A percentile compares a stretch with the other conserved stretches of the same genome.
These are phyloP conservation scores for Parascedosporium putredinis DNA, from an alignment of 2,329 filamentous ascomycete species.

Conservation along the genomic window DNA sequence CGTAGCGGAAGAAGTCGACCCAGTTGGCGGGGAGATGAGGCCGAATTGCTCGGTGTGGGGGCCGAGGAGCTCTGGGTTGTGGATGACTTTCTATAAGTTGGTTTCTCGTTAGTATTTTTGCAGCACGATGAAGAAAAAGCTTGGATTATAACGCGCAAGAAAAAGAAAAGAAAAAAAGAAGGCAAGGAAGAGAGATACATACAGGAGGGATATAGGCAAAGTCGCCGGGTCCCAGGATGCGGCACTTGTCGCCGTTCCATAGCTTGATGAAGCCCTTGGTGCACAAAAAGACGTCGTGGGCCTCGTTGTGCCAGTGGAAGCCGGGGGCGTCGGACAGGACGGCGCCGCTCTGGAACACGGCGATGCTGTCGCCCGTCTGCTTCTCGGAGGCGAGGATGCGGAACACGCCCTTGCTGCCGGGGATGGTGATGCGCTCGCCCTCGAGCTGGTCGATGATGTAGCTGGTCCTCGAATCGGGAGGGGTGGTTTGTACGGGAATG, in stretches of 20 bases:
- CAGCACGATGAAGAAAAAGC: too few species aligned
- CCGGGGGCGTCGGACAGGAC: constrained; percentile 35
- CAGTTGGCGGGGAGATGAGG: constrained; percentile 45
- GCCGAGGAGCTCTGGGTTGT: constrained; percentile 44
- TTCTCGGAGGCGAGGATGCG: constrained; percentile 40
- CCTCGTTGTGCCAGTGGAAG: constrained; percentile 46
- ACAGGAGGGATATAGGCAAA: constrained; percentile 49
- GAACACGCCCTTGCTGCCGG: constrained; percentile 39
- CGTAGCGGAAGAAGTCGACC: constrained; percentile 50
- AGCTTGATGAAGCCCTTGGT: constrained; percentile 44
- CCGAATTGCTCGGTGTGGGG: constrained; percentile 43
- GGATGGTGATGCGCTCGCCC: constrained; percentile 38
- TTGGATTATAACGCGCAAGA: too few species aligned
- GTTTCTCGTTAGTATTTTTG: too few species aligned
- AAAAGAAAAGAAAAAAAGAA: too few species aligned
- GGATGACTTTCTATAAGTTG: constrained; percentile 39
- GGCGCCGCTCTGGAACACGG: constrained; percentile 38
- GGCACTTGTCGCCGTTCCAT: constrained; percentile 46
- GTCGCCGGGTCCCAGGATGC: constrained; percentile 42
- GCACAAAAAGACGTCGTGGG: constrained; percentile 47
- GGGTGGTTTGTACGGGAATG: constrained; percentile 21
- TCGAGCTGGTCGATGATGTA: constrained; percentile 38
- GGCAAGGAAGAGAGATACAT: constrained; percentile 12
- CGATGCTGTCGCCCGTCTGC: constrained; percentile 39
- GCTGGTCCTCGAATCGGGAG: constrained; percentile 26